phyloP scores from a whole-genome alignment of 768 basidiomycete genomes.

The Chalciporus pseudorubinellus region DNA sequence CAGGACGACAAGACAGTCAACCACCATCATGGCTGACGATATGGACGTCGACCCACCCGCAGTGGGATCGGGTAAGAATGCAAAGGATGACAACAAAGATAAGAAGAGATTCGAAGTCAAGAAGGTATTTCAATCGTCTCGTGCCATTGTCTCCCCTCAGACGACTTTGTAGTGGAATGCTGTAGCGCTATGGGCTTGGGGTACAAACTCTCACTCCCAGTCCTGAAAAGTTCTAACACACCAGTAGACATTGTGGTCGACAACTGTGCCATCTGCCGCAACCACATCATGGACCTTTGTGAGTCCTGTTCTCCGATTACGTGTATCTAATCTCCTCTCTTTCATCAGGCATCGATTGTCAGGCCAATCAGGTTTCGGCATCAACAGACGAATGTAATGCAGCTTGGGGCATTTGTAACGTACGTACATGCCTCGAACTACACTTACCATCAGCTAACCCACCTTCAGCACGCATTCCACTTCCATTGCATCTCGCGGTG shows the following conservation, averaged over 20 bases:
- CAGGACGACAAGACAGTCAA: not conserved
- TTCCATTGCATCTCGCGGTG: constrained; percentile 99
- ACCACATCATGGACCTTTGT: constrained; percentile 99
- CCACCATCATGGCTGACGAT: constrained; percentile 50
- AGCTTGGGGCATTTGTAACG: constrained; percentile 99
- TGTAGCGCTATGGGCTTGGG: constrained; percentile 98
- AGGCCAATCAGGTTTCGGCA: constrained; percentile 97
- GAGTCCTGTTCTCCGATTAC: constrained; percentile 29
- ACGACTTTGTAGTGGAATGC: constrained; percentile 83
- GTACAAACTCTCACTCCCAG: constrained; percentile 40
- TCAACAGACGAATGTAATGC: constrained; percentile 97
- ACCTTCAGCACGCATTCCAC: constrained; percentile 90
- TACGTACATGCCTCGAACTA: constrained; percentile 26
- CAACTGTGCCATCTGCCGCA: constrained; percentile 99
- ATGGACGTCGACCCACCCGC: constrained; percentile 66
- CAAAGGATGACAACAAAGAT: constrained; percentile 56
- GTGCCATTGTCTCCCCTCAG: constrained; percentile 1
- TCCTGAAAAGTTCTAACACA: constrained; percentile 11
- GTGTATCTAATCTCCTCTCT: constrained; percentile 4
- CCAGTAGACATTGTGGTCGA: constrained; percentile 91
- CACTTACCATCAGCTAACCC: not conserved
- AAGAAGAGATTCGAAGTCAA: constrained; percentile 97
- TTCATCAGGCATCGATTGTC: constrained; percentile 91
- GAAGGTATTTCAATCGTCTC: constrained; percentile 60
- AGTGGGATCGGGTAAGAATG: constrained; percentile 40